Evolutionary conservation across 2,329 filamentous ascomycete species (phyloP), one percentile per base, ranked within the genome.

Genomic region (Verticillium nonalfalfae): DNA sequence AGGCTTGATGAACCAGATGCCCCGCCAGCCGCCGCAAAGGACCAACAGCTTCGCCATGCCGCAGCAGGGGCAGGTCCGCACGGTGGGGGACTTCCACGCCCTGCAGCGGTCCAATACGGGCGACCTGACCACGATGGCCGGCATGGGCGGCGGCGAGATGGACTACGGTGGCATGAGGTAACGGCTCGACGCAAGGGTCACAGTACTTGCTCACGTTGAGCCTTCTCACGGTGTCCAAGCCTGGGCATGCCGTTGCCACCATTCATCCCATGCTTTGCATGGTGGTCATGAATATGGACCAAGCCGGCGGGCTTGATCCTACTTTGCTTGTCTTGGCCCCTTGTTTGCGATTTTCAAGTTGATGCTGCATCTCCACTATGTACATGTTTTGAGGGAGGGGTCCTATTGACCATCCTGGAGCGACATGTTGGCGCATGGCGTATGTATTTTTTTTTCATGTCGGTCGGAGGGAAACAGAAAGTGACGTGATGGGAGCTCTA

Each of bases 81-180:
- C 79, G 1, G 76, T 81, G 0, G 78, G 75, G 3, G 80, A 82
- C 58, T 84, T 82, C 58, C 81, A 83, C 33, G 75, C 77, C 1
- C 66, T 84, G 2, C 81, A 82, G 61, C 72, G 80, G 45, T 74
- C 75, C 11, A 78, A 75, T 59, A 73, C 77, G 0, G 61, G 59
- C 36, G 50, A 57, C 33, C 55, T 52, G 26, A 36, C 13, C 52
- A 18, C 55, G 13, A 58, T 66, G 56, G 59, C 63, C 7, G 56
- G 63, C 52, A 64, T 66, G 56, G 55, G 54, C 31, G 34, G 21
- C 3, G 26, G 57, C 7, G 65, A 65, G 26, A 66, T 66, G 63
- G 63, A 66, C 36, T 66, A 65, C 35, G 60, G 60, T 7, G 58
- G 60, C 7, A 57, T 66, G 56, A 38, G 60, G 60, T 61, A 59